A percentile compares a stretch with the other conserved stretches of the same genome.
Evolutionary conservation across 805 yeast genomes (phyloP).

Genomic region (Starmerella khaoyaiensis): DNA sequence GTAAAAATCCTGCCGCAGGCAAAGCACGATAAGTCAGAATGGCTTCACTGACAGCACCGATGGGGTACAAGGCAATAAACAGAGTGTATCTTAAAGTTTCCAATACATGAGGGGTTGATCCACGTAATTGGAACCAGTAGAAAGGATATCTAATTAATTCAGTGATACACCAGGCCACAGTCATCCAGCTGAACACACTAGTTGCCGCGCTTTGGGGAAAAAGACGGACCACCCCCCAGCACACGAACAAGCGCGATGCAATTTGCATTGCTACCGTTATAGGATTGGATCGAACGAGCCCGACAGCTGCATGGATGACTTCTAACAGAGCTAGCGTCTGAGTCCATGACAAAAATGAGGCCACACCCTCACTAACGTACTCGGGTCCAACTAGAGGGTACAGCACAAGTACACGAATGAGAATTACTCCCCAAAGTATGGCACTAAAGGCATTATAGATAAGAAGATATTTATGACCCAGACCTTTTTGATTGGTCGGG

Average conservation of each 20-base stretch:
- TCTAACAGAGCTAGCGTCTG: conserved; percentile 76
- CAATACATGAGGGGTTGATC: conserved; percentile 44
- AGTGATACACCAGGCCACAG: conserved; percentile 85
- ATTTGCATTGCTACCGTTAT: conserved; percentile 81
- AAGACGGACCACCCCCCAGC: conserved; percentile 65
- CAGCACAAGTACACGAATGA: conserved; percentile 34
- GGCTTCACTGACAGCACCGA: conserved; percentile 83
- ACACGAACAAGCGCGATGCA: conserved; percentile 67
- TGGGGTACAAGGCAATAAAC: conserved; percentile 72
- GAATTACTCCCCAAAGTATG: conserved; percentile 40
- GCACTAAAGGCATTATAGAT: conserved; percentile 44
- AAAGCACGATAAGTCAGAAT: conserved; percentile 56
- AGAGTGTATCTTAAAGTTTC: conserved; percentile 70
- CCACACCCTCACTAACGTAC: conserved; percentile 45
- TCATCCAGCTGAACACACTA: conserved; percentile 47
- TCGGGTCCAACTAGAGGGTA: conserved; percentile 48
- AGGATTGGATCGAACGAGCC: conserved; percentile 75
- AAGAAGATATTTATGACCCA: conserved; percentile 28
- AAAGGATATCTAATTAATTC: conserved; percentile 81
- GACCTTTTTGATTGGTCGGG: background rate
- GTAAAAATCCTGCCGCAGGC: conserved; percentile 42
- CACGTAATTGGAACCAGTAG: conserved; percentile 52
- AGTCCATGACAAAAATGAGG: conserved; percentile 44
- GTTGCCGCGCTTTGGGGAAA: conserved; percentile 57
- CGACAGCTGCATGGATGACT: conserved; percentile 60